These are phyloP conservation scores for Lumnitzera littorea DNA, from an alignment of 345 rosid genomes.

Conservation along the genomic window DNA sequence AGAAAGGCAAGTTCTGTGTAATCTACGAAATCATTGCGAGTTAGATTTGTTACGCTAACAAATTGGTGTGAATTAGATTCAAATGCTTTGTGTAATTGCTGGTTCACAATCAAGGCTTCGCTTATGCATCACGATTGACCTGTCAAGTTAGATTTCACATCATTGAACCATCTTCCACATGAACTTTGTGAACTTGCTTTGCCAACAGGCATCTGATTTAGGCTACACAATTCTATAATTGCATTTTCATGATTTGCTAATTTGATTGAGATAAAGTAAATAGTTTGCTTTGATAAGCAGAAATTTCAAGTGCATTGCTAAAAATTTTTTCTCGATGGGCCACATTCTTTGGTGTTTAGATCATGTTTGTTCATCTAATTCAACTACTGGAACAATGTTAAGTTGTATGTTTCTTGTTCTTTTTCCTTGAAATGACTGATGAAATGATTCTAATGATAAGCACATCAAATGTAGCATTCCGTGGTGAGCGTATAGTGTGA, in stretches of 20 bases:
- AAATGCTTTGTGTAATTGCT: slow-evolving; percentile 17
- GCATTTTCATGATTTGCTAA: slow-evolving; percentile 20
- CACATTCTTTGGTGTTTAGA: too few relatives aligned
- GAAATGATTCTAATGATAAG: too few relatives aligned
- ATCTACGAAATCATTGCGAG: slow-evolving; percentile 20
- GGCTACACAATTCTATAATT: slow-evolving; percentile 23
- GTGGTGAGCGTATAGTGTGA: too few relatives aligned
- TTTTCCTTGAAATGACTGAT: too few relatives aligned
- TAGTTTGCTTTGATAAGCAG: slow-evolving; percentile 33
- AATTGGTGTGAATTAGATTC: slow-evolving; percentile 19
- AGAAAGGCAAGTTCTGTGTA: neutral
- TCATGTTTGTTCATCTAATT: too few relatives aligned
- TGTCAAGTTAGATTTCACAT: slow-evolving; percentile 19
- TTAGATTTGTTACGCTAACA: slow-evolving; percentile 5
- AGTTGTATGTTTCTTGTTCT: too few relatives aligned
- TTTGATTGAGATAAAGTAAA: slow-evolving; percentile 26
- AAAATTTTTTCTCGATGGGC: neutral
- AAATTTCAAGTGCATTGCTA: slow-evolving; percentile 9
- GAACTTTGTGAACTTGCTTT: slow-evolving; percentile 22
- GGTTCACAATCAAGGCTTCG: slow-evolving; percentile 19
- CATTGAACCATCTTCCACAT: slow-evolving; percentile 18
- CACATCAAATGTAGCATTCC: too few relatives aligned
- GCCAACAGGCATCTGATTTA: slow-evolving; percentile 13
- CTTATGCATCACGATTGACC: slow-evolving; percentile 22
- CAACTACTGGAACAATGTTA: too few relatives aligned